Evolutionary conservation across 768 basidiomycete species (phyloP).

Genomic region (Xanthoconium purpureum): DNA sequence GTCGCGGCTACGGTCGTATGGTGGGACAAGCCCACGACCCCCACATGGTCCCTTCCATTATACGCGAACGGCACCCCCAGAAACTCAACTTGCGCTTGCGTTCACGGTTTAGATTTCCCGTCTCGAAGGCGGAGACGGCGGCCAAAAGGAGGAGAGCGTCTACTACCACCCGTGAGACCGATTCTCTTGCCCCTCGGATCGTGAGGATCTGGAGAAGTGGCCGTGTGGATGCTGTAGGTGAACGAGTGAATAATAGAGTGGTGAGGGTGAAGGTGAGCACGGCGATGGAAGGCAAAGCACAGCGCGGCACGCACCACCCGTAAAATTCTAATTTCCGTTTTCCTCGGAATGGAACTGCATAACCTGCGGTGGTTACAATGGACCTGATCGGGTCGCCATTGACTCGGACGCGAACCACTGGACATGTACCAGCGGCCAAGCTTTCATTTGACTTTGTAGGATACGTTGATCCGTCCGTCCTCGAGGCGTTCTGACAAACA

Average conservation of each 20-base stretch:
- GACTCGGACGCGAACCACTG: background rate
- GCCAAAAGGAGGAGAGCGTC: background rate
- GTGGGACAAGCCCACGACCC: background rate
- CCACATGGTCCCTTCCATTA: background rate
- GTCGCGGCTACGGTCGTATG: background rate
- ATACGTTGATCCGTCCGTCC: background rate
- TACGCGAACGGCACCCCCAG: background rate
- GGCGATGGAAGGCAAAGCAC: background rate
- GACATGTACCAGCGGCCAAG: background rate
- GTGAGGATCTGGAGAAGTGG: background rate
- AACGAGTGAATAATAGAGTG: background rate
- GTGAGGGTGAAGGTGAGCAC: too few species aligned
- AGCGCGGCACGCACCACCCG: background rate
- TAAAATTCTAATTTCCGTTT: background rate
- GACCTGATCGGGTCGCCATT: background rate
- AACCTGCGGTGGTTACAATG: background rate
- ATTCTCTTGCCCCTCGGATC: background rate
- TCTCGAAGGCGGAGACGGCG: background rate
- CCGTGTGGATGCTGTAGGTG: background rate
- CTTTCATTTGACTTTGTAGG: background rate
- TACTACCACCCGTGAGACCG: background rate
- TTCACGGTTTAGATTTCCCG: background rate
- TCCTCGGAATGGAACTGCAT: background rate
- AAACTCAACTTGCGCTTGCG: background rate
- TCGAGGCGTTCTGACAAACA: background rate